Base-by-base conservation (phyloP, 129 eudicot genomes). In the Rutidosis leptorrhynchoides region DNA sequence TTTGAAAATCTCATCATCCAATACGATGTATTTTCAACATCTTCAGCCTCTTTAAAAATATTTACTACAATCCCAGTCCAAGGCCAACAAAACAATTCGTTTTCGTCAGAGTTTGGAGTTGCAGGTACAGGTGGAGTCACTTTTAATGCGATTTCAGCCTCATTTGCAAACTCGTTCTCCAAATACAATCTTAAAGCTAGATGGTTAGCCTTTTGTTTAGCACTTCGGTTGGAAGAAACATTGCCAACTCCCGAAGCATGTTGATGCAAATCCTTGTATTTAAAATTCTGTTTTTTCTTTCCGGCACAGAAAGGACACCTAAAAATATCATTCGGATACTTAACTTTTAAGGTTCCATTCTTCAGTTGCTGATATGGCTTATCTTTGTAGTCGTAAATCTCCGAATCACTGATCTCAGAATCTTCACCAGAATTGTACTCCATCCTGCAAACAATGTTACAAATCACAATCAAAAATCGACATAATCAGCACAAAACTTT, bases 231-330 rank as follows among this genome's bases (percentile, higher is more conserved):
- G 27, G 99, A 79, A 26, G 99, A 77, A 56, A 93, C 95, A 74
- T 86, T 94, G 46, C 87, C 83, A 7, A 77, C 93, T 10, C 99
- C 99, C 1, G 87, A 58, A 11, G 99, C 90, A 76, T 94, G 99
- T 69, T 89, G 97, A 64, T 77, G 77, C 2, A 94, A 89, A 58
- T 94, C 97, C 65, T 94, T 94, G 72, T 65, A 87, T 74, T 83
- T 84, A 67, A 86, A 94, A 35, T 84, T 95, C 51, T 89, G 99
- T 57, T 94, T 94, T 69, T 94, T 94, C 81, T 84, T 94, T 0
- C 99, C 99, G 5, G 96, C 97, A 78, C 99, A 94, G 49, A 94
- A 94, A 0, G 99, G 99, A 71, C 99, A 94, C 29, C 90, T 75
- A 19, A 89, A 83, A 53, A 83, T 78, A 21, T 95, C 95, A 62